phyloP scores from a whole-genome alignment of 2,329 filamentous ascomycete genomes.

The Cladophialophora immunda region DNA sequence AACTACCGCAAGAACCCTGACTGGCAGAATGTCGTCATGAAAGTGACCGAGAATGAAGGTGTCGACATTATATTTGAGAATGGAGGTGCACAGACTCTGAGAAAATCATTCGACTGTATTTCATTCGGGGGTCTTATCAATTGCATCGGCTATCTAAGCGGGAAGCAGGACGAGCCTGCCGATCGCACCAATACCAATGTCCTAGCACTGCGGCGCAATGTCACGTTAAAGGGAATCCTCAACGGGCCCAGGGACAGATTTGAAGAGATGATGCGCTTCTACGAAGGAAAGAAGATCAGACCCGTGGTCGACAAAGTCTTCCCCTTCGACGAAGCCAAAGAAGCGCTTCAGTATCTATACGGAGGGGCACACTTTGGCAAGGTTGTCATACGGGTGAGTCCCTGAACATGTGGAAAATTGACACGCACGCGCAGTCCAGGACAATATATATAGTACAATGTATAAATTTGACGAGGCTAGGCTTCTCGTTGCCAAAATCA shows the following conservation, averaged over 20 bases:
- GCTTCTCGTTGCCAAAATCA: background rate
- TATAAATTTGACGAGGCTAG: background rate
- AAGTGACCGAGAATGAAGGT: conserved; percentile 54
- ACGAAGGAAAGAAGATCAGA: conserved; percentile 45
- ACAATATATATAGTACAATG: background rate
- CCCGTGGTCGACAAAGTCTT: conserved; percentile 52
- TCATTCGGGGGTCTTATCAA: conserved; percentile 56
- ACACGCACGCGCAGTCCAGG: background rate
- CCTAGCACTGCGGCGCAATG: conserved; percentile 59
- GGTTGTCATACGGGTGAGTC: conserved; percentile 44
- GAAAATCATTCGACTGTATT: conserved; percentile 57
- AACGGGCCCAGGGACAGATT: conserved; percentile 68
- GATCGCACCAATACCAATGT: conserved; percentile 69
- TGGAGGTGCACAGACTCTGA: conserved; percentile 53
- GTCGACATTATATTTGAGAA: conserved; percentile 54
- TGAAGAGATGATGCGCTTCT: conserved; percentile 49
- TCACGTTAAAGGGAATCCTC: conserved; percentile 66
- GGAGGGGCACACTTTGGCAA: conserved; percentile 56
- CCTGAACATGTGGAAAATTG: conserved; percentile 1
- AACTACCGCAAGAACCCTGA: conserved; percentile 59
- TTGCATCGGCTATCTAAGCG: conserved; percentile 35
- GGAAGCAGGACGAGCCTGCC: conserved; percentile 41
- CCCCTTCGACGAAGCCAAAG: conserved; percentile 52
- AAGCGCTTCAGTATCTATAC: conserved; percentile 54
- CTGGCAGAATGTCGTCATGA: conserved; percentile 57